These are phyloP conservation scores for Diaporthe velutina DNA, from an alignment of 2,329 filamentous ascomycete species.

Conservation along the genomic window DNA sequence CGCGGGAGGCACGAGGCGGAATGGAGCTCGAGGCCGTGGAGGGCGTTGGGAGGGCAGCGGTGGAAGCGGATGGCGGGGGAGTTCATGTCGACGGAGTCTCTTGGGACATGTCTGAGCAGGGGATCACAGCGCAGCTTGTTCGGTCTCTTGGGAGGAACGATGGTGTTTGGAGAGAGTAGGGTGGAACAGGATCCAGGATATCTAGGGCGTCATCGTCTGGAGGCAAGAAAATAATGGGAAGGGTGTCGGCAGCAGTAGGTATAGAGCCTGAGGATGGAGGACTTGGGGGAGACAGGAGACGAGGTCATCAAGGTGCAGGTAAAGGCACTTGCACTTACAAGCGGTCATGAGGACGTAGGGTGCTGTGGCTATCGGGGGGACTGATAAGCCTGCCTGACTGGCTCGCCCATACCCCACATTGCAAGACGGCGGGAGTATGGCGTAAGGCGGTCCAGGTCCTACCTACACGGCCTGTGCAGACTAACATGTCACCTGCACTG, in stretches of 20 bases:
- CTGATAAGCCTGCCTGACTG: constrained; percentile 29
- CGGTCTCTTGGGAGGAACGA: constrained; percentile 7
- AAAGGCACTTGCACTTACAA: constrained; percentile 25
- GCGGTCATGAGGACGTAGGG: constrained; percentile 11
- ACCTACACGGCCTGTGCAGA: background rate
- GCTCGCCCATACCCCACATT: constrained; percentile 15
- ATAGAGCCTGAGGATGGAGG: background rate
- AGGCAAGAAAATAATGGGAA: background rate
- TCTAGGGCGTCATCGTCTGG: constrained; percentile 2
- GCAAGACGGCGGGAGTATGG: background rate
- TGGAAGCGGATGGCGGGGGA: constrained; percentile 34
- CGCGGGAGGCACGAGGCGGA: constrained; percentile 11
- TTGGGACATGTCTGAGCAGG: constrained; percentile 18
- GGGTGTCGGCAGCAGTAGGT: background rate
- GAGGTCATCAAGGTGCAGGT: constrained; percentile 27
- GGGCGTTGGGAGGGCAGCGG: constrained; percentile 29
- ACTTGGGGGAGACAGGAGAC: constrained; percentile 1
- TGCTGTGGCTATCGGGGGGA: constrained; percentile 22
- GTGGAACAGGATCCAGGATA: background rate
- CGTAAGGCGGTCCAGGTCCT: constrained; percentile 2
- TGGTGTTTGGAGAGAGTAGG: background rate
- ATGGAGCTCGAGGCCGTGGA: constrained; percentile 27
- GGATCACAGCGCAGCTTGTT: background rate
- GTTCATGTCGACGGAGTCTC: constrained; percentile 38
- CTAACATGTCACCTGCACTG: background rate